A percentile compares a stretch with the other conserved stretches of the same genome.
These are phyloP conservation scores for Coemansia sp. DNA, from an alignment of 192 early-diverging fungal genomes.

Conservation along the genomic window DNA sequence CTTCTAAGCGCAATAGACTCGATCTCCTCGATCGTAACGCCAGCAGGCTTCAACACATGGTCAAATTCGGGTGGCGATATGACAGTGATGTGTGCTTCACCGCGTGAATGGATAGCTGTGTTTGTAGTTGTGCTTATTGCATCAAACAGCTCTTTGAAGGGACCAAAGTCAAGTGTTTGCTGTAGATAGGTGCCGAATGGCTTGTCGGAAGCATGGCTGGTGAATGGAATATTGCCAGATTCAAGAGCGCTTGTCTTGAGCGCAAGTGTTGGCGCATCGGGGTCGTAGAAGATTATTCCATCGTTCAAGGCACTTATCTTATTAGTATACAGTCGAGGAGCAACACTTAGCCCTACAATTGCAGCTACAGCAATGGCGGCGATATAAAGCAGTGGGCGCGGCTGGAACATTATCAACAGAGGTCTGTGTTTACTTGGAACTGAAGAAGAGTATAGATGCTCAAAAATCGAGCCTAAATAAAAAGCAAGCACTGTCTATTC, in stretches of 20 bases:
- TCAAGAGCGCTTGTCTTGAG: constrained; percentile 45
- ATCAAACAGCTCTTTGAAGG: constrained; percentile 56
- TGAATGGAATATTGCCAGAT: constrained; percentile 51
- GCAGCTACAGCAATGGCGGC: not conserved
- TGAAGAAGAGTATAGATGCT: not conserved
- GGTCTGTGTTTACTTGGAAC: not conserved
- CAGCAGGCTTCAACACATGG: constrained; percentile 54
- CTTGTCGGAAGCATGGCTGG: constrained; percentile 33
- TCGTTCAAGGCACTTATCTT: not conserved
- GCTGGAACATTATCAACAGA: not conserved
- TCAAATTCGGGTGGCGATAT: constrained; percentile 68
- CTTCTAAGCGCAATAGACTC: constrained; percentile 56
- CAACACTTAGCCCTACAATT: not conserved
- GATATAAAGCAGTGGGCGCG: not conserved
- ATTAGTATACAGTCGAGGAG: not conserved
- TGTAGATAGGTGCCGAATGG: constrained; percentile 59
- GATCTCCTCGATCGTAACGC: constrained; percentile 66
- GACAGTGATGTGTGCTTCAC: constrained; percentile 73
- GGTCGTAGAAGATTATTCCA: constrained; percentile 40
- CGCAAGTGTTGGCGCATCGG: constrained; percentile 28
- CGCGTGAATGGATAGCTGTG: constrained; percentile 44
- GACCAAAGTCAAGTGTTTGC: constrained; percentile 60
- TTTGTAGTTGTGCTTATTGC: constrained; percentile 51
- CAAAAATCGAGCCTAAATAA: not conserved
- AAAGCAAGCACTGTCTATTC: not conserved